Percentiles rank a stretch among this genome's conserved stretches.
Evolutionary conservation across 352 stramenopile species (phyloP).

Genomic region (Globisporangium takayamanum): DNA sequence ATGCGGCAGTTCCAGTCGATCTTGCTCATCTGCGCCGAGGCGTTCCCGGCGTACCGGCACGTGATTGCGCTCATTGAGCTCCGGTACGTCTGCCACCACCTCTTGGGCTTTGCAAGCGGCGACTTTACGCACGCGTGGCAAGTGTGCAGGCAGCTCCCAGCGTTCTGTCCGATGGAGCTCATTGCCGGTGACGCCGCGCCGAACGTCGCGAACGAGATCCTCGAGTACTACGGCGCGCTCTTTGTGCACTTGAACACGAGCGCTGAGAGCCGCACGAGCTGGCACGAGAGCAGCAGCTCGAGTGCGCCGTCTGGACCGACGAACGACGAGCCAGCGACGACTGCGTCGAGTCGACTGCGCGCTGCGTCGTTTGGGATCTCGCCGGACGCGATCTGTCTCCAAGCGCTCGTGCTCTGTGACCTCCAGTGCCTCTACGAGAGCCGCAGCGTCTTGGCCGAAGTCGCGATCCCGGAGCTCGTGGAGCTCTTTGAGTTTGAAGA

Average conservation of each 20-base stretch:
- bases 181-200: conserved; percentile 54
- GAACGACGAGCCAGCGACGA: conserved; percentile 5
- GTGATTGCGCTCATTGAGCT: conserved; percentile 71
- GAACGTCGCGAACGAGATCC: conserved; percentile 69
- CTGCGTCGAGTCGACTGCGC: background rate
- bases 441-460: conserved; percentile 62
- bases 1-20: conserved; percentile 78
- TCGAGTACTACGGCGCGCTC: conserved; percentile 66
- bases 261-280: conserved; percentile 32
- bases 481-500: conserved; percentile 79
- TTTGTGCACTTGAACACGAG: conserved; percentile 59
- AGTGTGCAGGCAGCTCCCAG: conserved; percentile 55
- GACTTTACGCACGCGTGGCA: conserved; percentile 74
- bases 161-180: conserved; percentile 32
- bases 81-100: conserved; percentile 76
- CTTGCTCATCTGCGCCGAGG: conserved; percentile 51
- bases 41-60: conserved; percentile 61
- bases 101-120: conserved; percentile 51
- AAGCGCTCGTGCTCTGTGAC: conserved; percentile 71
- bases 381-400: conserved; percentile 45
- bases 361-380: conserved; percentile 33
- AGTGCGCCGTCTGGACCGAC: background rate
- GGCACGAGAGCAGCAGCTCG: conserved; percentile 13
- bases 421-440: conserved; percentile 75
- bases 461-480: conserved; percentile 52